Percentiles rank a stretch among this genome's conserved stretches.
Conservation (phyloP, 2,329 filamentous ascomycete genomes). For the Balansia obtecta region DNA sequence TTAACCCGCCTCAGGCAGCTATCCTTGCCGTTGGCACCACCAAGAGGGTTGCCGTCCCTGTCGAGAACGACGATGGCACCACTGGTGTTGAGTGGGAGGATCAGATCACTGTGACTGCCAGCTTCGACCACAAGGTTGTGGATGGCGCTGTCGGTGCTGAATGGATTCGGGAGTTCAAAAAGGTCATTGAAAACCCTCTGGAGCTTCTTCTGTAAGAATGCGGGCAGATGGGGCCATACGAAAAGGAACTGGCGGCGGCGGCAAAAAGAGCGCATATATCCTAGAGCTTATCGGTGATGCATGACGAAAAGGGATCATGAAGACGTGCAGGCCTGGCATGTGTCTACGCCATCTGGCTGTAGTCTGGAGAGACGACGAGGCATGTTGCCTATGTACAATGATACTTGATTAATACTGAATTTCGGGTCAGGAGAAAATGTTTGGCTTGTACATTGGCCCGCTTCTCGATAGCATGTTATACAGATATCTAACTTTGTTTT, state of each 20-base stretch:
- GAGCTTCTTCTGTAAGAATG: constrained; percentile 70
- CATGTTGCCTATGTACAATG: constrained; percentile 28
- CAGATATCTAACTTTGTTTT: constrained; percentile 7
- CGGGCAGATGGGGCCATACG: neutral
- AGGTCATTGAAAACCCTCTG: constrained; percentile 92
- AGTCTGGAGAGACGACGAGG: constrained; percentile 14
- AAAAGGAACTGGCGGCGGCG: constrained; percentile 1
- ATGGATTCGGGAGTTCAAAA: constrained; percentile 95
- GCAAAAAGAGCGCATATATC: constrained; percentile 8
- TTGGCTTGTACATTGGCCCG: constrained; percentile 18
- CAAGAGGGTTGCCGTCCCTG: constrained; percentile 85
- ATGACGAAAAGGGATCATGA: constrained; percentile 2
- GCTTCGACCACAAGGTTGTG: constrained; percentile 98
- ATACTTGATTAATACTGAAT: constrained; percentile 28
- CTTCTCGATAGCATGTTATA: constrained; percentile 11
- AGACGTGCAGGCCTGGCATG: constrained; percentile 1
- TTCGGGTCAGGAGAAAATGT: constrained; percentile 16
- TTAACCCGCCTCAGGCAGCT: constrained; percentile 95
- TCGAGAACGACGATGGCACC: constrained; percentile 72
- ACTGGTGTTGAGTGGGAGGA: constrained; percentile 79
- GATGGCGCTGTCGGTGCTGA: constrained; percentile 94
- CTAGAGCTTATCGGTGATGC: constrained; percentile 8
- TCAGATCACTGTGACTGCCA: constrained; percentile 87
- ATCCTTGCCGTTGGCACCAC: constrained; percentile 93
- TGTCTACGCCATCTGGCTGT: constrained; percentile 2